Base-by-base conservation (phyloP, 257 asterid genomes). In the Ocimum tenuiflorum region DNA sequence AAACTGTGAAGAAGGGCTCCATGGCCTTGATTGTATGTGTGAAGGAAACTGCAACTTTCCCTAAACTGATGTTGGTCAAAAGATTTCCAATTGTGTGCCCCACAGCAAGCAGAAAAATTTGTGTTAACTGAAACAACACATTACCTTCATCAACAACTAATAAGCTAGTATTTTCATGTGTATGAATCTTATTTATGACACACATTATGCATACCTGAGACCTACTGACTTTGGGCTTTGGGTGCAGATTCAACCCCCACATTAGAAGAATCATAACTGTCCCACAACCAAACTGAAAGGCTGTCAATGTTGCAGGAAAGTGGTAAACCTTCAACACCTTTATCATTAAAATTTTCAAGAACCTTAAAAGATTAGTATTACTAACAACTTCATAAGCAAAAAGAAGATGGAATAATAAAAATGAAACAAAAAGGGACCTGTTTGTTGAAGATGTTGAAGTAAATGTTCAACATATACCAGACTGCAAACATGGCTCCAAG, bases 11-110 rank as follows among this genome's bases (percentile, higher is more conserved):
- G 82, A 91, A 91, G 55, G 96, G 97, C 69, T 91, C 97, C 97
- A 86, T 86, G 24, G 97, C 96, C 81, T 91, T 91, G 77, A 91
- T 85, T 7, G 97, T 91, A 76, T 91, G 98, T 55, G 98, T 91
- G 83, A 91, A 91, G 0, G 98, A 91, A 60, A 91, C 95, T 13
- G 96, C 90, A 13, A 91, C 95, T 74, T 65, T 88, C 66, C 98
- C 98, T 1, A 91, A 79, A 69, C 98, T 88, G 70, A 91, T 68
- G 77, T 91, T 91, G 10, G 98, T 91, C 60, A 91, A 73, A 52
- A 91, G 86, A 67, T 91, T 91, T n/a, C 98, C 96, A 65, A 76
- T 15, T 39, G 96, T 79, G 83, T 88, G 98, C 43, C 87, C 86
- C 70, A 84, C 50, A 59, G 96, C 89, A 24, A 91, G 85, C 18